Conservation (phyloP, 805 yeast species). For the Schizosaccharomyces cryophilus region DNA sequence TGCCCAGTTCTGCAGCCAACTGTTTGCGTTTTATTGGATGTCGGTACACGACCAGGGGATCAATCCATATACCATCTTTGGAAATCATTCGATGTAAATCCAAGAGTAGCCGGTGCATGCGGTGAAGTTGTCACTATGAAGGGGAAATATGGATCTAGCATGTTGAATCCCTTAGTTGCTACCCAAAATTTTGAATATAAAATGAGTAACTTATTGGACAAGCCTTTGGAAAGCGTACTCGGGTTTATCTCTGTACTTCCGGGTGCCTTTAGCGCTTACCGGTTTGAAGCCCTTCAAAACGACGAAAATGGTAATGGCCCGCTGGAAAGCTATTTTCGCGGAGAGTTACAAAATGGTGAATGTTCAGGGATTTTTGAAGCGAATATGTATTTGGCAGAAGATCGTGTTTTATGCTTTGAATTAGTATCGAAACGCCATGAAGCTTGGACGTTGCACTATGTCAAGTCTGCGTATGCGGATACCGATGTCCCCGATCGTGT, state of each 20-base stretch:
- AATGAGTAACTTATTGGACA: conserved; percentile 86
- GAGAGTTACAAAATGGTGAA: conserved; percentile 37
- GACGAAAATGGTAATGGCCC: conserved; percentile 88
- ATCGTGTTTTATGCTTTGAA: conserved; percentile 90
- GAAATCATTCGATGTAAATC: conserved; percentile 91
- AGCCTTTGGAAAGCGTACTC: conserved; percentile 75
- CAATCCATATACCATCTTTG: conserved; percentile 78
- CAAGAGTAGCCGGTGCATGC: conserved; percentile 96
- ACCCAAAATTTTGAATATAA: conserved; percentile 92
- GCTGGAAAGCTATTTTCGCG: conserved; percentile 64
- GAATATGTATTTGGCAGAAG: conserved; percentile 92
- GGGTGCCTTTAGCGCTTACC: conserved; percentile 85
- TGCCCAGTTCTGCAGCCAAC: conserved; percentile 84
- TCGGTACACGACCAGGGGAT: conserved; percentile 87
- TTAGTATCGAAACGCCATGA: conserved; percentile 63
- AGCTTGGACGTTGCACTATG: conserved; percentile 77
- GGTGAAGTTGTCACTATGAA: conserved; percentile 93
- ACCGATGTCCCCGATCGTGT: conserved; percentile 85
- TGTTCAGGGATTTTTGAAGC: conserved; percentile 72
- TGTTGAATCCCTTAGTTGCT: conserved; percentile 78
- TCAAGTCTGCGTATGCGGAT: conserved; percentile 79
- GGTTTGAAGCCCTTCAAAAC: conserved; percentile 66
- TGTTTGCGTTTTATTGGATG: conserved; percentile 71
- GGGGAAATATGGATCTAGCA: conserved; percentile 62
- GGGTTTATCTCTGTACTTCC: conserved; percentile 88